phyloP scores from a whole-genome alignment of 306 rosid species.

The Hippophae rhamnoides region DNA sequence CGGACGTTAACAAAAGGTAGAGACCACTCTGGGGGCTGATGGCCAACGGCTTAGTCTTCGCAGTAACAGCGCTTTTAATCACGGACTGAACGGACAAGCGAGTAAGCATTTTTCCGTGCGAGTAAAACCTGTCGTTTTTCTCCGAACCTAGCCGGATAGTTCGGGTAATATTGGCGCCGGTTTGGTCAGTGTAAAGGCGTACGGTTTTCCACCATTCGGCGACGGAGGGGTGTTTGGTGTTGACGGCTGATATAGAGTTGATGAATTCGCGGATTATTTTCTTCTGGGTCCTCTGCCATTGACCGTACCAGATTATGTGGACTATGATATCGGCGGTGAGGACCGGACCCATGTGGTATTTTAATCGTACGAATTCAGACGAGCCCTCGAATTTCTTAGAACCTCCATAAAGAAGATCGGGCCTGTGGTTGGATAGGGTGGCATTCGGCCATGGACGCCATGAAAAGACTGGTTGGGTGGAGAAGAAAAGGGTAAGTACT shows the following conservation, averaged over 20 bases:
- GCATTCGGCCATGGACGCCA: constrained; percentile 74
- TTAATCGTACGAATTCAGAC: constrained; percentile 71
- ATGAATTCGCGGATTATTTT: constrained; percentile 91
- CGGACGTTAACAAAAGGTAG: constrained; percentile 61
- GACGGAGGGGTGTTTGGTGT: constrained; percentile 51
- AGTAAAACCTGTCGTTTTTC: constrained; percentile 81
- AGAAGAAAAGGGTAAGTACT: constrained; percentile 17
- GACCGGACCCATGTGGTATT: constrained; percentile 97
- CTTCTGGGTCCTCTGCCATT: constrained; percentile 57
- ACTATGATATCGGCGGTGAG: constrained; percentile 72
- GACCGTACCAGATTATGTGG: constrained; percentile 92
- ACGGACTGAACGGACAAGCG: constrained; percentile 72
- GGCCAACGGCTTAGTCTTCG: constrained; percentile 51
- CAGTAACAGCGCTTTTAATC: constrained; percentile 65
- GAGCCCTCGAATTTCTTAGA: constrained; percentile 86
- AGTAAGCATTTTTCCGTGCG: constrained; percentile 72
- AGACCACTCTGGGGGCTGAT: constrained; percentile 50
- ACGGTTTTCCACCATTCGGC: constrained; percentile 89
- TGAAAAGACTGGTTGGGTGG: constrained; percentile 14
- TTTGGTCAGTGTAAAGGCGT: constrained; percentile 85
- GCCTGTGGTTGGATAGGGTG: constrained; percentile 20
- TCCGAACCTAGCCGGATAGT: constrained; percentile 54
- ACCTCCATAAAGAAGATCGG: constrained; percentile 36
- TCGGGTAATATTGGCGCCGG: constrained; percentile 63
- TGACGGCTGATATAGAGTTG: constrained; percentile 58